Base-by-base conservation (phyloP, 2,329 filamentous ascomycete genomes). In the Sphaerulina musiva region DNA sequence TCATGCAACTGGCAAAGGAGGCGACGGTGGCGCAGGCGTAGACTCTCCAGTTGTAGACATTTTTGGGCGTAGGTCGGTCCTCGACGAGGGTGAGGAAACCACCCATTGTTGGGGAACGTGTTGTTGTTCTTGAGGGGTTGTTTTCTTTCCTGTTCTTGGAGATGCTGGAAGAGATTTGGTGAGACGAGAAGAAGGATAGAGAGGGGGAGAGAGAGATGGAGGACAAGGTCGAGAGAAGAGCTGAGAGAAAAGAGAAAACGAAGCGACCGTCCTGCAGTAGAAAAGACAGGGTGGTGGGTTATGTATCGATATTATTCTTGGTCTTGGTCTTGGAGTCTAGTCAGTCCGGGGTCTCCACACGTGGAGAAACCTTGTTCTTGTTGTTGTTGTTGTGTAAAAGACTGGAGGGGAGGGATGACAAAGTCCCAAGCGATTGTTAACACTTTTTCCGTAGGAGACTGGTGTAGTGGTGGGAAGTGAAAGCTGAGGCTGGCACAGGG, bases 1-100 rank as follows among this genome's bases (percentile, higher is more conserved):
- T 67, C 64, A 80, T 82, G 64, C 78, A 80, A 54, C 78, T 76
- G 48, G 79, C 78, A 65, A 76, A 80, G 11, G 76, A 80, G 41
- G 79, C 79, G 32, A 81, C 74, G 10, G 73, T 72, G 7, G 80
- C 78, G 41, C 76, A 76, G 10, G 76, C 71, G 63, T 81, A 82
- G 41, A 82, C 75, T 40, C 76, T 72, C 79, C 79, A 82, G 68
- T 82, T 82, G 74, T 82, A 82, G 53, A 82, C 79, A 50, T 71
- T 72, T 64, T 74, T 76, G 20, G 79, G 80, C 56, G 79, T 82
- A 12, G 79, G 79, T 60, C 79, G 59, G 46, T 70, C 69, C 58
- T 70, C 69, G 53, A 70, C 67, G 43, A 72, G 57, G 8, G 66
- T 63, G 41, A 71, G 64, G 48, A 70, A 62, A 55, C 58, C 58